Evolutionary conservation across 2,329 filamentous ascomycete genomes (phyloP), one percentile per base, ranked within the genome.

Genomic region (Aureobasidium sp.): DNA sequence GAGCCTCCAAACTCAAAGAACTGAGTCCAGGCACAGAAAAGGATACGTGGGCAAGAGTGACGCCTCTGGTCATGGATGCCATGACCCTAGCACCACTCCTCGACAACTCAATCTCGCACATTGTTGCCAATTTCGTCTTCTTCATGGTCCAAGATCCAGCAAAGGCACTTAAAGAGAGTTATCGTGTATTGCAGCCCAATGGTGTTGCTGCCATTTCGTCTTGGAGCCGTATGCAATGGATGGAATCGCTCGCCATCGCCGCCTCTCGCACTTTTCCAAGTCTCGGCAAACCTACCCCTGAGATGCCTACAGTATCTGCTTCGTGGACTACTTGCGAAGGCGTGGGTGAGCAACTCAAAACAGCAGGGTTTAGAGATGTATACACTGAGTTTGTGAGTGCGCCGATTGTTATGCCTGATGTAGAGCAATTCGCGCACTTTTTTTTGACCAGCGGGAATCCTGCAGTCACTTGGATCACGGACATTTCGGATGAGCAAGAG

Each of bases 111-210:
- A 53, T 66, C 42, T 70, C 68, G 39, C 71, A 73, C 57, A 66
- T 72, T 17, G 65, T 68, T 3, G 71, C 71, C 15, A 70, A 70
- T n/a, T 65, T 65, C 64, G 69, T 73, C 1, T 73, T 69, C 56
- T 73, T 72, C 66, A 68, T 72, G 66, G 68, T 66, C 12, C 62
- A 66, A 1, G 64, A 68, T 22, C 68, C 70, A 14, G 57, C 60
- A 51, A 70, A 69, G 42, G 68, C 66, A 25, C 61, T 72, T 1
- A 45, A 52, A 6, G 70, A 71, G 47, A 64, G 65, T 11, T 56
- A 57, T 14, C 66, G 71, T 4, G 66, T 72, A 14, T 66, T 73
- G 12, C 57, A 65, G 27, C 47, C 61, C 1, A 66, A 64, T 1
- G 71, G 71, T 5, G 67, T 70, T 0, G 58, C 70, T 0, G 64